Evolutionary conservation across 2,329 filamentous ascomycete species (phyloP), one percentile per base, ranked within the genome.

Genomic region (Calycina herbarum): DNA sequence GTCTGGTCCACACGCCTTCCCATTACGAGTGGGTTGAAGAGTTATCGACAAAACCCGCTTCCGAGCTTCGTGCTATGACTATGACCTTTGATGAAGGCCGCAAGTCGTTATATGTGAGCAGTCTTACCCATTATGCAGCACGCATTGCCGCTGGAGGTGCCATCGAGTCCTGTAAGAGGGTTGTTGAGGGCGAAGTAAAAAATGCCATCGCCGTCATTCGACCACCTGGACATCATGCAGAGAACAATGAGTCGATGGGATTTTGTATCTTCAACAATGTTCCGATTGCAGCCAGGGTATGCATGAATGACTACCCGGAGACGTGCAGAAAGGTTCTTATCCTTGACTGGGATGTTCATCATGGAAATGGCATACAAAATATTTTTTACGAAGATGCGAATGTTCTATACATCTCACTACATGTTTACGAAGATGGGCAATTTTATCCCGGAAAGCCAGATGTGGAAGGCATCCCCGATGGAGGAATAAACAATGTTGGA

Each of bases 201-300:
- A 99, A 99, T 74, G 93, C 92, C 0, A 95, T 99, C 76, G 95
- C 95, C 0, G 90, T 99, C 45, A 97, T 99, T 73, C 87, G 95
- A 15, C 95, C 95, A 1, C 95, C 95, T 0, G 95, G 95, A 0
- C 95, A 99, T 74, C 95, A 99, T 77, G 95, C 95, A 0, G 95
- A 99, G 76, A 89, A 87, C 65, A 85, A 95, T 73, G 83, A 88
- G 42, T 86, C 94, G 0, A 95, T 97, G 85, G 95, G 95, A 0
- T 99, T 99, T 75, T 99, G 95, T 77, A 86, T 98, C 66, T 98
- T 98, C 81, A 97, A 99, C 80, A 99, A 99, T 74, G 95, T 98
- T 2, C 93, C 92, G 24, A 91, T 99, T 66, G 94, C 94, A 1
- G 89, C 93, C n/a, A 90, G 87, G 66, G 91, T 94, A 13, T 97